Percentiles rank a stretch among this genome's conserved stretches.
Evolutionary conservation across 352 stramenopile species (phyloP).

Genomic region (Phytophthora palmivora): DNA sequence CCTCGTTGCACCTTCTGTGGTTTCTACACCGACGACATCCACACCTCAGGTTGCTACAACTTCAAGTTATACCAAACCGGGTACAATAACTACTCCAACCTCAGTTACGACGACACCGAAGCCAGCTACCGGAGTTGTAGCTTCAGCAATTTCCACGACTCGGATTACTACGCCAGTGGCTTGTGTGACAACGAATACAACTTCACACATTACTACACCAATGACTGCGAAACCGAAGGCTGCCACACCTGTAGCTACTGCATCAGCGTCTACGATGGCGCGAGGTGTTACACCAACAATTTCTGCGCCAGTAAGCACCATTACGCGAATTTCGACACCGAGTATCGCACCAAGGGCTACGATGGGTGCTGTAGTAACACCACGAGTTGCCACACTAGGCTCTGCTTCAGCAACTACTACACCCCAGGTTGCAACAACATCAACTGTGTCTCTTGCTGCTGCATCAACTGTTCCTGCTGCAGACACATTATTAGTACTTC

Average conservation of each 20-base stretch:
- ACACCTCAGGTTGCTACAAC: not conserved
- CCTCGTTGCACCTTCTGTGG: slow-evolving; percentile 2
- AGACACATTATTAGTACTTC: slow-evolving; percentile 53
- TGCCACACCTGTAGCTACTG: slow-evolving; percentile 1
- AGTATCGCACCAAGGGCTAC: slow-evolving; percentile 1
- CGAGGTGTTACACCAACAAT: not conserved
- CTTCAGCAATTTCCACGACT: not conserved
- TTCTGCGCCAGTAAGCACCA: slow-evolving; percentile 1
- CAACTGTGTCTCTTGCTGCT: not conserved
- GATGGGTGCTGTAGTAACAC: not conserved
- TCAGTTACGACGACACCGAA: not conserved
- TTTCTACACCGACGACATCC: slow-evolving; percentile 8
- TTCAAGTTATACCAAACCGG: not conserved
- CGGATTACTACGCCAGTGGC: not conserved
- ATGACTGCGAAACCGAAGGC: not conserved
- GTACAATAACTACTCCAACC: not conserved
- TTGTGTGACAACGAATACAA: not conserved
- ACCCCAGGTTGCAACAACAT: not conserved
- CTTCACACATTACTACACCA: slow-evolving; percentile 1
- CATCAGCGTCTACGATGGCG: not conserved
- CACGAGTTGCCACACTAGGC: not conserved
- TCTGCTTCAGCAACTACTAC: not conserved
- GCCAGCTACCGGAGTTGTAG: slow-evolving; percentile 1
- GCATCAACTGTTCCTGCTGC: slow-evolving; percentile 9
- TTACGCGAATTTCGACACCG: slow-evolving; percentile 12